These are phyloP conservation scores for Epichloe baconii DNA, from an alignment of 2,329 filamentous ascomycete genomes.

Conservation along the genomic window DNA sequence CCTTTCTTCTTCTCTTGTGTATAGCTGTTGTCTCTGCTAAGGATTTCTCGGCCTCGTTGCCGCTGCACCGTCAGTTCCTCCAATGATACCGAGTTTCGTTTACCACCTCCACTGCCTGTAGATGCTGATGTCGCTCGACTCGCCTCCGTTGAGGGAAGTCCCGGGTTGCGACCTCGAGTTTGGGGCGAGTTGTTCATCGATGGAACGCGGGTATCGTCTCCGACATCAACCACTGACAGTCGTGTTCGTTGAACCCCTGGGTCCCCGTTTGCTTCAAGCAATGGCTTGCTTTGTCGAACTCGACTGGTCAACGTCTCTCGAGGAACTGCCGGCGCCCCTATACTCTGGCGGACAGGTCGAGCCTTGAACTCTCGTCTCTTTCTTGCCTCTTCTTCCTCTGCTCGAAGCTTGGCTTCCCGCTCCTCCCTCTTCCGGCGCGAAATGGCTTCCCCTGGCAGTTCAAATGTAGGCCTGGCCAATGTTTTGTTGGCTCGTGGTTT, in stretches of 20 bases:
- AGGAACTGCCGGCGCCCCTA: slow-evolving; percentile 28
- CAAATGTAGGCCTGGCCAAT: slow-evolving; percentile 43
- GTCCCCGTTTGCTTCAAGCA: slow-evolving; percentile 15
- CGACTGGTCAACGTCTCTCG: slow-evolving; percentile 47
- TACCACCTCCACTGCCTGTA: slow-evolving; percentile 28
- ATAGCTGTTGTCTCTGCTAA: slow-evolving; percentile 36
- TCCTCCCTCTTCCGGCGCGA: slow-evolving; percentile 42
- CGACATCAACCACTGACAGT: slow-evolving; percentile 10
- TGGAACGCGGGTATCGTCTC: slow-evolving; percentile 1
- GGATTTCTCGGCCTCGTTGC: slow-evolving; percentile 39
- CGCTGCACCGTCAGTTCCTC: slow-evolving; percentile 39
- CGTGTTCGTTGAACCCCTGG: slow-evolving; percentile 12
- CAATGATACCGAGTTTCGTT: slow-evolving; percentile 34
- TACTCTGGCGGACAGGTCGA: slow-evolving; percentile 36
- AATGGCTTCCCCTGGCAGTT: slow-evolving; percentile 52
- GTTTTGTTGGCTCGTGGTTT: slow-evolving; percentile 37
- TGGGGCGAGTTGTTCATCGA: slow-evolving; percentile 8
- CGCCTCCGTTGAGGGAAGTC: slow-evolving; percentile 12
- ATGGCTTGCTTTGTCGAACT: slow-evolving; percentile 34
- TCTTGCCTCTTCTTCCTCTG: slow-evolving; percentile 46
- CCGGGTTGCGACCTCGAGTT: slow-evolving; percentile 16
- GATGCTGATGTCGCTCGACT: slow-evolving; percentile 34
- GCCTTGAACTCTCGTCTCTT: slow-evolving; percentile 53
- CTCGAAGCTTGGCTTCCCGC: slow-evolving; percentile 39
- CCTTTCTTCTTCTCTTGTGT: slow-evolving; percentile 37